Base-by-base conservation (phyloP, 805 yeast species). In the Maudiozyma bulderi region DNA sequence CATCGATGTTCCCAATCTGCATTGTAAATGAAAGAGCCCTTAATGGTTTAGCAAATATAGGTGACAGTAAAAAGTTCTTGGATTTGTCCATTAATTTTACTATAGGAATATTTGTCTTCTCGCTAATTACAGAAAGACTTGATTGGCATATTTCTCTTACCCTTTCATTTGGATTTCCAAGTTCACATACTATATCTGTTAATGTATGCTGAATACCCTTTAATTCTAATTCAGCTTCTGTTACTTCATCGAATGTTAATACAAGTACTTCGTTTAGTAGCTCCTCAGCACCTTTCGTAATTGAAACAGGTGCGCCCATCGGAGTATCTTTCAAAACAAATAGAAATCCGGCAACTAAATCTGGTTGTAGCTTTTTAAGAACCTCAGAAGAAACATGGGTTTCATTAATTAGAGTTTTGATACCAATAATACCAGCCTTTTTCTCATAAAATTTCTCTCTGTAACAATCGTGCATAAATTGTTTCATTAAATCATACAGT, bases 1-100 rank as follows among this genome's bases (percentile, higher is more conserved):
- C 98, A 66, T 93, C 98, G 52, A 93, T 90, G 64, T 93, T 90
- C 37, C 99, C 99, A 49, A 93, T 93, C 68, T 95, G 99, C 96
- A 91, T 93, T 5, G 96, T 93, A 70, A 95, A 93, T 0, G 99
- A 99, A 52, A 93, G 73, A 0, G 99, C 99, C 54, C 99, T 75
- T 50, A 93, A 69, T 0, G 99, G 99, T 62, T 93, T 93, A 3
- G 96, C 96, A 71, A 93, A 95, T 26, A 93, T 93, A 6, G 99
- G 98, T 0, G 95, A 86, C 44, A 93, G 69, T 31, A 95, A 70
- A 29, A 90, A 79, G 44, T 80, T 82, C 57, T 89, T 87, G 47
- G 95, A 90, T 15, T 91, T 90, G 5, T 81, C 78, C 66, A 95
- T 81, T 57, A 95, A 77, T 1, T 81, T 77, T 1, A 91, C 77